phyloP scores from a whole-genome alignment of 2,329 filamentous ascomycete genomes.

The Talaromyces sp. region DNA sequence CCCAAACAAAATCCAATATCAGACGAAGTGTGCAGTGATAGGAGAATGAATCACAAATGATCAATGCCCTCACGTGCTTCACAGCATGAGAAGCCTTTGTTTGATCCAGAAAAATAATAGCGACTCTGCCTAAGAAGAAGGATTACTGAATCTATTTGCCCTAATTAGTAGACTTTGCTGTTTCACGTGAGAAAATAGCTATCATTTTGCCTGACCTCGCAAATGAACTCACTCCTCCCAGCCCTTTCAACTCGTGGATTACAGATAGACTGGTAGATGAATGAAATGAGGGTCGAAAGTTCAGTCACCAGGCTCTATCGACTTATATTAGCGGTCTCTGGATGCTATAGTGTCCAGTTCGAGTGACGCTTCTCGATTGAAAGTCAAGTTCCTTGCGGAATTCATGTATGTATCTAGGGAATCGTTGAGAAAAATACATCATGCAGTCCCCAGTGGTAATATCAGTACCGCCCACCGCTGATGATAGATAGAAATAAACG shows the following conservation, averaged over 20 bases:
- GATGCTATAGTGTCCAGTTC: neutral
- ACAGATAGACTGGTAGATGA: neutral
- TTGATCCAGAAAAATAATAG: no score
- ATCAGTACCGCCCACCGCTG: neutral
- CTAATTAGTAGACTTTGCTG: neutral
- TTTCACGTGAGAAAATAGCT: neutral
- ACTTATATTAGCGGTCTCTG: neutral
- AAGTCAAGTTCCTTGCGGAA: neutral
- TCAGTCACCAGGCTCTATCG: neutral
- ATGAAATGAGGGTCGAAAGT: neutral
- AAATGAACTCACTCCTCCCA: neutral
- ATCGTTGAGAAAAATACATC: conserved; percentile 8
- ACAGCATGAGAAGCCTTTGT: neutral
- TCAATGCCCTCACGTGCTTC: no score
- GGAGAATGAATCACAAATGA: no score
- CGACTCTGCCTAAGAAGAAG: no score
- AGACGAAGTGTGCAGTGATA: neutral
- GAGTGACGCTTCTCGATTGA: neutral
- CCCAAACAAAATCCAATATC: conserved; percentile 5
- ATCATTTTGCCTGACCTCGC: neutral
- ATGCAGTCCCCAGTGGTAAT: neutral
- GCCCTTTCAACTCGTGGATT: neutral
- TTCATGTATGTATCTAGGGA: conserved; percentile 1
- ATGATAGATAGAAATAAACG: neutral
- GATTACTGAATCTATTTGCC: no score